Base-by-base conservation (phyloP, 257 asterid species). In the Galeopsis tetrahit region DNA sequence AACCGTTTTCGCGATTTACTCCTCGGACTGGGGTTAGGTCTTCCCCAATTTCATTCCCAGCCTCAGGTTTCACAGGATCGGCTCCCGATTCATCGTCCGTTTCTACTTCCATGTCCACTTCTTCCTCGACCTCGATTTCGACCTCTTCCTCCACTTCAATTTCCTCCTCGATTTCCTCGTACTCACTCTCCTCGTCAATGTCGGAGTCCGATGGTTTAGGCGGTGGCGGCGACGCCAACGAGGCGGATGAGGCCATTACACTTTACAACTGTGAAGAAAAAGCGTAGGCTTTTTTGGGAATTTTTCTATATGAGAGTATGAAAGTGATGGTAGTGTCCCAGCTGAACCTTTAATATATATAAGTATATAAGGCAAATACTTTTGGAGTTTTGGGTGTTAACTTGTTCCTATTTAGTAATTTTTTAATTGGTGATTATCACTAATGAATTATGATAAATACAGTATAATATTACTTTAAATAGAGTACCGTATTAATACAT, bases 111-210 rank as follows among this genome's bases (percentile, higher is more conserved):
- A 60, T 74, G 15, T 66, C 78, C 7, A 35, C 67, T 38, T 61
- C 66, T 13, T 32, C 78, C 32, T 68, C 79, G 7, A 33, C 42
- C 15, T 60, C 83, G 2, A 61, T 15, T 61, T 80, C 84, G 5
- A 63, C 67, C 44, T 81, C 90, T 35, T 65, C 83, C 35, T 77
- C 86, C 0, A 69, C 90, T 5, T 84, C 92, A 32, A 65, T 33
- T 43, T 81, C 85, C 14, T 74, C 82, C 34, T 85, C 92, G 33
- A 79, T 46, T 49, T 84, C 88, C 48, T 76, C 86, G 10, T 63
- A 35, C 48, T 82, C 90, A 53, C 75, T 75, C 69, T 78, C 89
- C 10, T 79, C 79, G 2, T 78, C 79, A 5, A 2, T 66, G 21
- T 60, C 85, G 49, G 72, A 4, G 35, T 4, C 33, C 44, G 44